Base-by-base conservation (phyloP, 2,329 filamentous ascomycete genomes). In the Pseudomassariella vexata region DNA sequence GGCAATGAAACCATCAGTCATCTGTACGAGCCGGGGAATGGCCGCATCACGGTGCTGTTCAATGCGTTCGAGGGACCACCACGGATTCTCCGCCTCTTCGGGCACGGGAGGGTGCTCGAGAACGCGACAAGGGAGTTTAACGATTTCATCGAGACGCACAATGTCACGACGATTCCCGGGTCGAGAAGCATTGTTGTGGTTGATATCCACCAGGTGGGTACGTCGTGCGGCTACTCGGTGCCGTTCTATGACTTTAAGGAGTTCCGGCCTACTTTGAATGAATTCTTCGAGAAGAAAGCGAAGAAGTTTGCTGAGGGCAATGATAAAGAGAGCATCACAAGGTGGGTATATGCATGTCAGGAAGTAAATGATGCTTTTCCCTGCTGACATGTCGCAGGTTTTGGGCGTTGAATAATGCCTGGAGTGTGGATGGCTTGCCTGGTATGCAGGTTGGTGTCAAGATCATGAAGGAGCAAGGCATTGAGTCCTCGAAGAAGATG, bases 1-100 rank as follows among this genome's bases (percentile, higher is more conserved):
- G 84, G 84, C 16, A 79, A 70, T 48, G 85, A 90, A 60, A 89
- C 84, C 3, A 80, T 89, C 38, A 68, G 76, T 5, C 84, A 89
- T 48, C 57, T 85, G 9, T 79, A 85, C 51, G 84, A 90, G 49
- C 53, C 51, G 0, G 49, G 48, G 5, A 89, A 89, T 47, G 81
- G 79, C 19, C 73, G 85, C 11, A 70, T 84, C 12, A 86, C 82
- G 5, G 60, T 89, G 49, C 79, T 87, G 69, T 86, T 88, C 59
- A 81, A 54, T 26, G 55, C 59, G 3, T 63, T 64, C 30, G 55
- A 62, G 18, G 57, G 59, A 0, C 47, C 56, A 9, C 54, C 61
- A 1, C 51, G 56, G 23, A 64, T 64, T 32, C 35, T 63, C 9
- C 42, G 61, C 3, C 41, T 64, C 5, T 64, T 55, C 38, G 60